Conservation (phyloP, 2,329 filamentous ascomycete genomes). For the Talaromyces funiculosus region DNA sequence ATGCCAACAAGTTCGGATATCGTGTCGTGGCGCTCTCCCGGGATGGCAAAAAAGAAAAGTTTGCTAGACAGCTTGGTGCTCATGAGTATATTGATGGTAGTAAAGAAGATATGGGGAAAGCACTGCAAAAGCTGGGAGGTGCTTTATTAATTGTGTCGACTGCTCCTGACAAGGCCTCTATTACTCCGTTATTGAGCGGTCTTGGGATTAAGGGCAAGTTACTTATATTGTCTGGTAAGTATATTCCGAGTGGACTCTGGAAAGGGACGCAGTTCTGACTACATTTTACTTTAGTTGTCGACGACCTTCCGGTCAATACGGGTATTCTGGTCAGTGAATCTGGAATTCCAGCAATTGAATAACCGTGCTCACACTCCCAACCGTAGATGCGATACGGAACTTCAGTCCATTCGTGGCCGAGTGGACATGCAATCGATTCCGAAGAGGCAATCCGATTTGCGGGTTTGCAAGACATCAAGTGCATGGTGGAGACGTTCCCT, state of each 20-base stretch:
- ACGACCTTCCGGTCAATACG: slow-evolving; percentile 6
- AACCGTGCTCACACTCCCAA: slow-evolving; percentile 1
- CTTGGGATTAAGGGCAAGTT: slow-evolving; percentile 17
- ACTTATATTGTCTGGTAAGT: slow-evolving; percentile 9
- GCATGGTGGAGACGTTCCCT: slow-evolving; percentile 18
- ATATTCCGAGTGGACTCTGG: neutral
- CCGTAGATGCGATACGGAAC: slow-evolving; percentile 43
- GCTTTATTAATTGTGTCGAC: slow-evolving; percentile 34
- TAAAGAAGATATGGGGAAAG: slow-evolving; percentile 28
- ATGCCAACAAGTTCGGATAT: slow-evolving; percentile 63
- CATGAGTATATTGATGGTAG: slow-evolving; percentile 56
- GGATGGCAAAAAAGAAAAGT: slow-evolving; percentile 23
- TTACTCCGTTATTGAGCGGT: slow-evolving; percentile 32
- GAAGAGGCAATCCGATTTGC: slow-evolving; percentile 39
- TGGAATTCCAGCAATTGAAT: neutral
- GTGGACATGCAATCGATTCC: slow-evolving; percentile 47
- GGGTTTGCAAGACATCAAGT: slow-evolving; percentile 16
- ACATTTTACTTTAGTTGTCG: neutral
- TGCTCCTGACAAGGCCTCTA: slow-evolving; percentile 30
- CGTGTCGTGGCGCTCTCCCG: slow-evolving; percentile 40
- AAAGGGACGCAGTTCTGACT: neutral
- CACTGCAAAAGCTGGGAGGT: slow-evolving; percentile 33
- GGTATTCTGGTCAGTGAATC: slow-evolving; percentile 16
- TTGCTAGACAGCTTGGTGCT: slow-evolving; percentile 49
- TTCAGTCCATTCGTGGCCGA: slow-evolving; percentile 49